Conservation (phyloP, 2,329 filamentous ascomycete species). For the Sclerotinia borealis region DNA sequence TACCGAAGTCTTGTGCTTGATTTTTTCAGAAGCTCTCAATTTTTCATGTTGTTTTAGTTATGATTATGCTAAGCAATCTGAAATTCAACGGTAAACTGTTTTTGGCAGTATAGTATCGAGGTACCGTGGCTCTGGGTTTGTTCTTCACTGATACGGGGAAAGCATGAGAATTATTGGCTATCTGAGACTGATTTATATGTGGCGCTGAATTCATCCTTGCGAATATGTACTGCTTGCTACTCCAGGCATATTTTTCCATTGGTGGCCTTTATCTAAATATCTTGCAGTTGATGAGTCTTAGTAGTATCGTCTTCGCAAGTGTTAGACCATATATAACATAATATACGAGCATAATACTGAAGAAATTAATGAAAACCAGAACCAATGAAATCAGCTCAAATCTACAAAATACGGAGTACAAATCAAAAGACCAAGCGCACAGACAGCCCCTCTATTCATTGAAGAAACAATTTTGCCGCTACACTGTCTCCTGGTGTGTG, state of each 20-base stretch:
- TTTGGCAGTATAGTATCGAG: slow-evolving; percentile 1
- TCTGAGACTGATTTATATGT: background rate
- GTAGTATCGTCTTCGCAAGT: background rate
- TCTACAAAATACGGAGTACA: background rate
- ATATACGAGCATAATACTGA: background rate
- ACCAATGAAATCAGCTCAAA: background rate
- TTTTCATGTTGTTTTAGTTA: background rate
- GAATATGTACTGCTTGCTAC: background rate
- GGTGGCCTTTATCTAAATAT: background rate
- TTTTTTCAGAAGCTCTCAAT: background rate
- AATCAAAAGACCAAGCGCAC: background rate
- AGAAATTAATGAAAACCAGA: slow-evolving; percentile 1
- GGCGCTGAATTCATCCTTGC: background rate
- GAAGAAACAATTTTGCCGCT: slow-evolving; percentile 9
- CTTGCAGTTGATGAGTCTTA: background rate
- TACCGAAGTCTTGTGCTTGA: slow-evolving; percentile 2
- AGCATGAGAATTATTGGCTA: background rate
- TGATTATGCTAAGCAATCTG: background rate
- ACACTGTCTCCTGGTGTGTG: background rate
- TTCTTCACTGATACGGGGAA: background rate
- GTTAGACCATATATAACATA: background rate
- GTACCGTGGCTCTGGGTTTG: background rate
- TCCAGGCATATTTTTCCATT: background rate
- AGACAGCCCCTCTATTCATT: slow-evolving; percentile 2
- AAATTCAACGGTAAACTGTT: background rate